These are phyloP conservation scores for Ascobolus immersus DNA, from an alignment of 495 filamentous ascomycete species.

Conservation along the genomic window DNA sequence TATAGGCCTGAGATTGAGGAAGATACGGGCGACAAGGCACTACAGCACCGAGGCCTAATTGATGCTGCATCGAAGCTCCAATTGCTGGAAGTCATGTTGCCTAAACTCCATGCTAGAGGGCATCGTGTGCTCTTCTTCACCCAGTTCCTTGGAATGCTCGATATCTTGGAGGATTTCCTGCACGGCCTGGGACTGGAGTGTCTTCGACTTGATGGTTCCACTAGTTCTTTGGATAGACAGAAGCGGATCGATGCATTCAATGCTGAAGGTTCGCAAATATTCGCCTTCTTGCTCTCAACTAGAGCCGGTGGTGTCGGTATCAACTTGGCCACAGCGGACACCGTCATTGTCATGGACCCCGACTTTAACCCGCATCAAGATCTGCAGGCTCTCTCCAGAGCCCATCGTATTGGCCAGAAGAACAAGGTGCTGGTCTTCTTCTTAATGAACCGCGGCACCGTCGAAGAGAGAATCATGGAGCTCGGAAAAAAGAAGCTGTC, in stretches of 20 bases:
- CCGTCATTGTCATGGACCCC: constrained; percentile 92
- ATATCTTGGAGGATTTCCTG: constrained; percentile 79
- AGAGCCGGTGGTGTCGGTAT: constrained; percentile 90
- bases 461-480: constrained; percentile 89
- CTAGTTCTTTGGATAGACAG: constrained; percentile 64
- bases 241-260: constrained; percentile 86
- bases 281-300: constrained; percentile 79
- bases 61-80: constrained; percentile 80
- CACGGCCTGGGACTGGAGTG: constrained; percentile 39
- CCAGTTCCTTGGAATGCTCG: constrained; percentile 74
- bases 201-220: constrained; percentile 63
- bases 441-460: constrained; percentile 62
- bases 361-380: constrained; percentile 98
- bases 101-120: constrained; percentile 65
- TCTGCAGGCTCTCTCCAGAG: constrained; percentile 79
- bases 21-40: constrained; percentile 16
- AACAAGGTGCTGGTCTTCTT: constrained; percentile 92
- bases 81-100: constrained; percentile 67
- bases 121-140: constrained; percentile 90
- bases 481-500: constrained; percentile 89
- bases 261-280: constrained; percentile 50
- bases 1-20: constrained; percentile 82
- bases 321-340: constrained; percentile 90
- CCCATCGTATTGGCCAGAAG: constrained; percentile 84
- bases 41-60: constrained; percentile 52